Percentiles rank a stretch among this genome's conserved stretches.
Evolutionary conservation across 441 rosid genomes (phyloP).

Genomic region (Erodium trifolium): DNA sequence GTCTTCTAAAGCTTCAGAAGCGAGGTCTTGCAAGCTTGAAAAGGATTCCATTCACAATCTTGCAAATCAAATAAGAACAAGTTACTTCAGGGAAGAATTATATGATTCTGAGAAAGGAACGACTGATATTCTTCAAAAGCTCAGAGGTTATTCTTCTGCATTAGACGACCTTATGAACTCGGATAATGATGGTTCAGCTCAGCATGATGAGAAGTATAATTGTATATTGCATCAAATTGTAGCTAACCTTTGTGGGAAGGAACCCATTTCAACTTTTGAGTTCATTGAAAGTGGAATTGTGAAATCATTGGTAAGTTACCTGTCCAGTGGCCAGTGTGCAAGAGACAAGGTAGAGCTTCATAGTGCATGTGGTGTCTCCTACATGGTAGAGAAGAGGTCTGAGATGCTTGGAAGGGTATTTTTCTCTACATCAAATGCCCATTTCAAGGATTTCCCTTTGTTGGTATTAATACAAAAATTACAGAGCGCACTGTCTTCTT

Average conservation of each 20-base stretch:
- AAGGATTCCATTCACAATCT: conserved; percentile 56
- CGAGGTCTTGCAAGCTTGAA: conserved; percentile 53
- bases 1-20: conserved; percentile 36
- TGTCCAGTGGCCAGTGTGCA: conserved; percentile 53
- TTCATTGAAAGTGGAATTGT: conserved; percentile 87
- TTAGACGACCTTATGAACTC: conserved; percentile 44
- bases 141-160: conserved; percentile 51
- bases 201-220: conserved; percentile 46
- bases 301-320: conserved; percentile 56
- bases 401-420: conserved; percentile 59
- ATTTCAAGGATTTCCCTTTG: conserved; percentile 45
- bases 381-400: conserved; percentile 53
- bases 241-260: conserved; percentile 64
- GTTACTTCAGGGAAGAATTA: conserved; percentile 53
- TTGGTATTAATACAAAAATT: conserved; percentile 55
- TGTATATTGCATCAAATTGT: conserved; percentile 45
- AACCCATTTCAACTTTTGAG: conserved; percentile 88
- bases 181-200: conserved; percentile 27
- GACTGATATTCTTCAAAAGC: conserved; percentile 81
- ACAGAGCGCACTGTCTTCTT: conserved; percentile 72
- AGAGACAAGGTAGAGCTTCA: conserved; percentile 31
- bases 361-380: conserved; percentile 25
- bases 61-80: conserved; percentile 57
- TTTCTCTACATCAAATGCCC: conserved; percentile 35
- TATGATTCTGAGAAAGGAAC: conserved; percentile 57